Conservation (phyloP, 2,329 filamentous ascomycete genomes). For the Karstenula rhodostoma region DNA sequence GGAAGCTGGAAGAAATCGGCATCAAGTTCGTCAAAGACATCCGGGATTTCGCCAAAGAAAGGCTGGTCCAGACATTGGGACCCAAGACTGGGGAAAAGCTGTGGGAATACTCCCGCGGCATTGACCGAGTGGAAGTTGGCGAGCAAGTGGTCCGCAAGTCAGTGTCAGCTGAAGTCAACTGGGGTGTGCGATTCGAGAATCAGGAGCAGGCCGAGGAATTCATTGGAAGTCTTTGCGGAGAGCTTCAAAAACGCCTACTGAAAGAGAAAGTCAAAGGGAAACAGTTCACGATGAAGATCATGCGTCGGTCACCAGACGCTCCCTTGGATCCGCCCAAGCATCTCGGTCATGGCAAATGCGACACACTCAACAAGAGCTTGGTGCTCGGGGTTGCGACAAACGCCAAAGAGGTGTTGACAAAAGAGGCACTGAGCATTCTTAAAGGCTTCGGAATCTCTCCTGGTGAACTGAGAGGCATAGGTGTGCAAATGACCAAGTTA, state of each 20-base stretch:
- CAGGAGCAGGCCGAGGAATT: slow-evolving; percentile 96
- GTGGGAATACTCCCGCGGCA: slow-evolving; percentile 88
- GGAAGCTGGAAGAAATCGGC: slow-evolving; percentile 87
- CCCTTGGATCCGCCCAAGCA: slow-evolving; percentile 93
- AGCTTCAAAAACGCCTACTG: slow-evolving; percentile 80
- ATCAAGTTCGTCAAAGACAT: slow-evolving; percentile 85
- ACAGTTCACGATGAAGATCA: slow-evolving; percentile 92
- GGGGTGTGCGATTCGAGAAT: slow-evolving; percentile 94
- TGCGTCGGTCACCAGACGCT: slow-evolving; percentile 85
- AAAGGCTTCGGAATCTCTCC: slow-evolving; percentile 84
- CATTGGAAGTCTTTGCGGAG: slow-evolving; percentile 81
- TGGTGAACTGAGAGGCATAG: slow-evolving; percentile 90
- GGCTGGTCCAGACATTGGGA: slow-evolving; percentile 75
- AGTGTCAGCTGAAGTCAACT: slow-evolving; percentile 96
- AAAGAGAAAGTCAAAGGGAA: slow-evolving; percentile 87
- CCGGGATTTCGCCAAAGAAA: slow-evolving; percentile 77
- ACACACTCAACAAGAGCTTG: slow-evolving; percentile 89
- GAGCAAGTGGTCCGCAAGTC: slow-evolving; percentile 88
- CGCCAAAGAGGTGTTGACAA: slow-evolving; percentile 72
- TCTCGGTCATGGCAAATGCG: slow-evolving; percentile 93
- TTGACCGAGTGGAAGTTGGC: slow-evolving; percentile 85
- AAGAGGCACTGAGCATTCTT: slow-evolving; percentile 85
- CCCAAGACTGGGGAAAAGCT: slow-evolving; percentile 93
- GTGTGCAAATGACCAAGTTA: slow-evolving; percentile 91
- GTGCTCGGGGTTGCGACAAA: slow-evolving; percentile 86